phyloP scores from a whole-genome alignment of 2,329 filamentous ascomycete species.

The Leptodontidium sp. region DNA sequence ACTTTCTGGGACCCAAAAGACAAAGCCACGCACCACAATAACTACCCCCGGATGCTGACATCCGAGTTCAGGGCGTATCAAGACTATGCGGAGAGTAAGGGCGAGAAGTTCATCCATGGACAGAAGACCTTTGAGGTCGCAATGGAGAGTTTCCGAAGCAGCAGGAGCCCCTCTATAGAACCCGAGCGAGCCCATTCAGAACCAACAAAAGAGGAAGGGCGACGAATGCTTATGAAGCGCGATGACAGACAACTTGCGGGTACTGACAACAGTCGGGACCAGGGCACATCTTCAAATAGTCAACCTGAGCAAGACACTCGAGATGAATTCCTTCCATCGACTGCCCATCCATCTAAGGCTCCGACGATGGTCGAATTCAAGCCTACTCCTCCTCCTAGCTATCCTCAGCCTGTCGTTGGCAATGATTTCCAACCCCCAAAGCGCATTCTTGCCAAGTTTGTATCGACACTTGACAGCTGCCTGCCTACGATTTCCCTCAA shows the following conservation, averaged over 20 bases:
- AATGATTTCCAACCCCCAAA: conserved; percentile 47
- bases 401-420: conserved; percentile 29
- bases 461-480: conserved; percentile 71
- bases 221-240: conserved; percentile 41
- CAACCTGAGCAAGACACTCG: background rate
- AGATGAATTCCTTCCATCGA: conserved; percentile 30
- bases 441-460: conserved; percentile 68
- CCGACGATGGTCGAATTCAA: conserved; percentile 19
- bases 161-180: conserved; percentile 41
- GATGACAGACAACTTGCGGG: conserved; percentile 42
- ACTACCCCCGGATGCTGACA: conserved; percentile 71
- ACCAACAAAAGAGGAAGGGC: conserved; percentile 38
- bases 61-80: conserved; percentile 64
- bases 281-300: conserved; percentile 1
- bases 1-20: conserved; percentile 65
- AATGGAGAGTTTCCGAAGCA: conserved; percentile 43
- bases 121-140: conserved; percentile 54
- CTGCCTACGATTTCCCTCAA: conserved; percentile 68
- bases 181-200: conserved; percentile 42
- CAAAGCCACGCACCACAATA: conserved; percentile 63
- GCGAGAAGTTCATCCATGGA: conserved; percentile 62
- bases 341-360: conserved; percentile 26
- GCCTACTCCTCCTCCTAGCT: conserved; percentile 7
- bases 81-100: conserved; percentile 57
- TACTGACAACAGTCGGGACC: conserved; percentile 4